Evolutionary conservation across 192 early-diverging fungal species (phyloP).

Genomic region (Dissophora ornata): DNA sequence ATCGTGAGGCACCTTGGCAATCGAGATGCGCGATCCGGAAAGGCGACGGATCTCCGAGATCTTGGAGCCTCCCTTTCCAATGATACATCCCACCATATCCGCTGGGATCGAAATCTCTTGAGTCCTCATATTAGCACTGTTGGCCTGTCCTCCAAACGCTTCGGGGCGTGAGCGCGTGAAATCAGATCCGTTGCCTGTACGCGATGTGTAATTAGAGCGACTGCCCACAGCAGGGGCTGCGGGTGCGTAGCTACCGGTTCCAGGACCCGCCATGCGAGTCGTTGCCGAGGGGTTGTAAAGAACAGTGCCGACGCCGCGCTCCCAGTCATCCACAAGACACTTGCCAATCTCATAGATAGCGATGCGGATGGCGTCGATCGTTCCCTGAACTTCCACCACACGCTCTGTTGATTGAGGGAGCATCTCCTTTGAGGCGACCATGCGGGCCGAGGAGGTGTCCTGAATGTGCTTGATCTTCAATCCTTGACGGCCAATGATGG

Average conservation of each 20-base stretch:
- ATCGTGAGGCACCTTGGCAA: constrained; percentile 84
- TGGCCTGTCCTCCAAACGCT: constrained; percentile 27
- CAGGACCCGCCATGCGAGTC: constrained; percentile 18
- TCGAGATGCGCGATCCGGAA: constrained; percentile 88
- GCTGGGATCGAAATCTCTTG: constrained; percentile 93
- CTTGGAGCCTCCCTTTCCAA: constrained; percentile 90
- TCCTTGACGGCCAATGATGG: constrained; percentile 94
- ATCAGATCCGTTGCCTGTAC: constrained; percentile 69
- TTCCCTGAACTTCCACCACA: constrained; percentile 88
- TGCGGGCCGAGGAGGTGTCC: constrained; percentile 85
- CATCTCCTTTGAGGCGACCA: constrained; percentile 91
- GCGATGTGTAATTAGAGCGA: constrained; percentile 53
- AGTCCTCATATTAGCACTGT: constrained; percentile 69
- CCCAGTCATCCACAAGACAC: constrained; percentile 86
- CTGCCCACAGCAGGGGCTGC: constrained; percentile 14
- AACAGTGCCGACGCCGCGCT: constrained; percentile 84
- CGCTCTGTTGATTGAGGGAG: constrained; percentile 95
- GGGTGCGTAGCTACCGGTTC: constrained; percentile 12
- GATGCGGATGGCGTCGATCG: constrained; percentile 83
- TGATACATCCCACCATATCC: constrained; percentile 98
- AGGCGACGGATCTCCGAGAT: constrained; percentile 84
- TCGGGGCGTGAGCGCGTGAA: constrained; percentile 56
- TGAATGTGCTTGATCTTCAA: constrained; percentile 96
- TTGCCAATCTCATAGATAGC: constrained; percentile 89
- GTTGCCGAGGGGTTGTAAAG: constrained; percentile 81